Evolutionary conservation across 352 stramenopile genomes (phyloP).

Genomic region (Phytophthora pinifolia): DNA sequence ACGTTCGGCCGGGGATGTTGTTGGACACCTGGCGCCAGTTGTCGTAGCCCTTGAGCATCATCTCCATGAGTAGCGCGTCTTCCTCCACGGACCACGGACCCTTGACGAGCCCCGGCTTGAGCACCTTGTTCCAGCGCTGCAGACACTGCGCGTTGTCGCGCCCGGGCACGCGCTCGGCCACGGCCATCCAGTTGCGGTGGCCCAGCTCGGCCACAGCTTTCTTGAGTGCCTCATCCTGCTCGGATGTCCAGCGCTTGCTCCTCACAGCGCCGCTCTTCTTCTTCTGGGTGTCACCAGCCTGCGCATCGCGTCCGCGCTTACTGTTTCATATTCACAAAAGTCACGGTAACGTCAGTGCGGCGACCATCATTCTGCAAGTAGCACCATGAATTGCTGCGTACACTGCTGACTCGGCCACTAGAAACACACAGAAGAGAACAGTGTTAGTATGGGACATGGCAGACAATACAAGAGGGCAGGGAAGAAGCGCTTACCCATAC

Average conservation of each 20-base stretch:
- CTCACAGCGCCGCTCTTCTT: slow-evolving; percentile 38
- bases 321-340: slow-evolving; percentile 7
- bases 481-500: slow-evolving; percentile 21
- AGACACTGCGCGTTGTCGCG: slow-evolving; percentile 84
- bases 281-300: slow-evolving; percentile 49
- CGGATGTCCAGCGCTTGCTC: slow-evolving; percentile 77
- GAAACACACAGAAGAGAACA: background rate
- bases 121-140: slow-evolving; percentile 88
- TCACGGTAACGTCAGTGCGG: background rate
- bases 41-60: slow-evolving; percentile 81
- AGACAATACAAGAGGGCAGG: background rate
- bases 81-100: slow-evolving; percentile 92
- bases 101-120: slow-evolving; percentile 92
- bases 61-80: slow-evolving; percentile 83
- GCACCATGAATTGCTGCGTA: slow-evolving; percentile 18
- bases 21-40: slow-evolving; percentile 74
- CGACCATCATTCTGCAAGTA: slow-evolving; percentile 4
- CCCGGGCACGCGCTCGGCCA: slow-evolving; percentile 60
- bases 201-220: slow-evolving; percentile 75
- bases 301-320: slow-evolving; percentile 36
- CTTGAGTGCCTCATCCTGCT: slow-evolving; percentile 86
- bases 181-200: slow-evolving; percentile 88
- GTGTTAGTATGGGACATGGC: background rate
- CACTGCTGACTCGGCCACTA: slow-evolving; percentile 30
- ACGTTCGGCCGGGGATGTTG: slow-evolving; percentile 73